These are phyloP conservation scores for Trichoderma citrinoviride DNA, from an alignment of 2,329 filamentous ascomycete genomes.

Conservation along the genomic window DNA sequence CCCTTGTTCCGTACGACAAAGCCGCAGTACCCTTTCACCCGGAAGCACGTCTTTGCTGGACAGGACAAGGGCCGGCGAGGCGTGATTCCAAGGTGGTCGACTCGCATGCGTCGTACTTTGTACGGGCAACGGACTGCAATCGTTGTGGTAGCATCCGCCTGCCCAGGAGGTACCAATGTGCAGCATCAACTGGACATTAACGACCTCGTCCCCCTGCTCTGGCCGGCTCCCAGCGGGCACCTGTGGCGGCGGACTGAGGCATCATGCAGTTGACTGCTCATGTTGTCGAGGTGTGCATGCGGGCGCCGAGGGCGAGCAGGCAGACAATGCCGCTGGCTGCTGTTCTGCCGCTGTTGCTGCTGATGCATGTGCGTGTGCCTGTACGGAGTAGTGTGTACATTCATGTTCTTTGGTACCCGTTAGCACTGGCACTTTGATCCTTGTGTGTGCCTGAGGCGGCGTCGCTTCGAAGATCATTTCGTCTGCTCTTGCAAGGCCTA, in stretches of 20 bases:
- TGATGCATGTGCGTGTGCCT: too few relatives aligned
- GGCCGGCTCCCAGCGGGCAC: background rate
- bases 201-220: background rate
- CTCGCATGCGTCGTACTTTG: constrained; percentile 1
- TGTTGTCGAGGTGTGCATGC: background rate
- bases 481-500: too few relatives aligned
- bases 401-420: background rate
- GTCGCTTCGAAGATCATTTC: too few relatives aligned
- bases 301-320: background rate
- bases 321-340: background rate
- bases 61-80: background rate
- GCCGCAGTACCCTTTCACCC: too few relatives aligned
- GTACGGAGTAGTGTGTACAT: background rate
- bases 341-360: too few relatives aligned
- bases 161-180: background rate
- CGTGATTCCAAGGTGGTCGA: background rate
- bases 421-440: too few relatives aligned
- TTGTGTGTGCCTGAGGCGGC: too few relatives aligned
- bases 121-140: background rate
- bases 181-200: background rate
- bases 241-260: background rate
- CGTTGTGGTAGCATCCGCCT: constrained; percentile 12
- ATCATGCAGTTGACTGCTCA: background rate
- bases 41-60: background rate
- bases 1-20: background rate